These are phyloP conservation scores for Triticum dicoccoides DNA, from an alignment of 176 grass and related monocot genomes.

Conservation along the genomic window DNA sequence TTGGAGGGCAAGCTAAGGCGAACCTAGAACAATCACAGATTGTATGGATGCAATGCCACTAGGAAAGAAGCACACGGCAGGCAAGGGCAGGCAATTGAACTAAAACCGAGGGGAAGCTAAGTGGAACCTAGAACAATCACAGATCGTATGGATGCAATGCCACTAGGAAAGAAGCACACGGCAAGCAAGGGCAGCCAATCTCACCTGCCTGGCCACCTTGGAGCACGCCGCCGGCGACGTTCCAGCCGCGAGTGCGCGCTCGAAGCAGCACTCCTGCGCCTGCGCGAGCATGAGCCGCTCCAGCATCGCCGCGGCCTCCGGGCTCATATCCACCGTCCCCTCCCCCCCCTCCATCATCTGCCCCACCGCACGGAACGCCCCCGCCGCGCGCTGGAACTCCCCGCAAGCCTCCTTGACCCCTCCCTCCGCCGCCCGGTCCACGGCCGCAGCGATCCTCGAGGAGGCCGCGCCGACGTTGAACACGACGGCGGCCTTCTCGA, in stretches of 20 bases:
- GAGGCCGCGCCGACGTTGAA: conserved; percentile 67
- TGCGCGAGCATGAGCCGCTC: conserved; percentile 87
- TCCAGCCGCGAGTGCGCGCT: conserved; percentile 55
- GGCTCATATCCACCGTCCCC: conserved; percentile 64
- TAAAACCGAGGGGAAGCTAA: too few relatives aligned
- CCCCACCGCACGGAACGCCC: conserved; percentile 49
- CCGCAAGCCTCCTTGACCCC: conserved; percentile 56
- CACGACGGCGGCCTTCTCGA: conserved; percentile 67
- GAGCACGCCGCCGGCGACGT: conserved; percentile 55
- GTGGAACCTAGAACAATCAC: background rate
- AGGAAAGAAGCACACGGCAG: background rate
- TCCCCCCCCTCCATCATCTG: conserved; percentile 46
- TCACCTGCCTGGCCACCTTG: conserved; percentile 80
- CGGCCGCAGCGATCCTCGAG: conserved; percentile 48
- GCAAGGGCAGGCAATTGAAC: background rate
- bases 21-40: too few relatives aligned
- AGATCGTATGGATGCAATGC: background rate
- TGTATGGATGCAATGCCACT: background rate
- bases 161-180: background rate
- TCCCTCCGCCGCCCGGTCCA: conserved; percentile 41
- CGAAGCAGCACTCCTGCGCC: conserved; percentile 89
- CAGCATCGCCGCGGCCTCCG: conserved; percentile 55
- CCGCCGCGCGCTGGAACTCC: conserved; percentile 64
- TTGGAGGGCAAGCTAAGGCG: too few relatives aligned
- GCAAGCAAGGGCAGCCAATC: background rate